phyloP scores from a whole-genome alignment of 345 rosid species.

The Geranium rotundifolium region DNA sequence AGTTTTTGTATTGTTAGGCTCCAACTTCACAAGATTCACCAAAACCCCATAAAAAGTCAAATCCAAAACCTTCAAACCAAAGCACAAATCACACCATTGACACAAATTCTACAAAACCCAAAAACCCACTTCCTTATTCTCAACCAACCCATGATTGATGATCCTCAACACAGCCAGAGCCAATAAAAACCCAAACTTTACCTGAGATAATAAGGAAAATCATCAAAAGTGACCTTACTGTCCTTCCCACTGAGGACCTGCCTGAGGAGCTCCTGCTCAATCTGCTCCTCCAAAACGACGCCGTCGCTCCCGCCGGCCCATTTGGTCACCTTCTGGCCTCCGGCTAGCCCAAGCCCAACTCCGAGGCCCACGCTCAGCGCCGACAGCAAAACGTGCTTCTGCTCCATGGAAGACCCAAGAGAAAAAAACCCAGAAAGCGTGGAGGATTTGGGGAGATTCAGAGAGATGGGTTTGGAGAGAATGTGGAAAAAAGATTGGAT shows the following conservation, averaged over 20 bases:
- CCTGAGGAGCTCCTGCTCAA: constrained; percentile 73
- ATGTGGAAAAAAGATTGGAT: too few relatives aligned
- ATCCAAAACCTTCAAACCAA: neutral
- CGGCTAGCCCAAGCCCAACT: constrained; percentile 21
- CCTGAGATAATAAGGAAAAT: constrained; percentile 90
- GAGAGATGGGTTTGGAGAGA: too few relatives aligned
- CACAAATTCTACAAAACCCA: too few relatives aligned
- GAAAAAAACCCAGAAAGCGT: neutral
- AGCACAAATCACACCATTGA: too few relatives aligned
- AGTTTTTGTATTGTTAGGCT: too few relatives aligned
- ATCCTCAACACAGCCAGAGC: neutral
- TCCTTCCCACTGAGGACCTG: constrained; percentile 60
- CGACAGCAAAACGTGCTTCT: constrained; percentile 22
- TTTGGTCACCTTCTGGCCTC: constrained; percentile 17
- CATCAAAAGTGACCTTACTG: constrained; percentile 52
- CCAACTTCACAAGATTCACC: too few relatives aligned
- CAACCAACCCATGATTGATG: too few relatives aligned
- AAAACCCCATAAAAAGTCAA: too few relatives aligned
- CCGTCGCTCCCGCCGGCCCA: constrained; percentile 26
- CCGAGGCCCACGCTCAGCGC: constrained; percentile 18
- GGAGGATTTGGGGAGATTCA: too few relatives aligned
- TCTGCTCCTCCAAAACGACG: constrained; percentile 38
- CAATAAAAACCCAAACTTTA: constrained; percentile 9
- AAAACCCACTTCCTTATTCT: too few relatives aligned
- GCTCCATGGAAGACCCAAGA: constrained; percentile 17